Evolutionary conservation across 2,329 filamentous ascomycete genomes (phyloP).

Genomic region (Daldinia sp.): DNA sequence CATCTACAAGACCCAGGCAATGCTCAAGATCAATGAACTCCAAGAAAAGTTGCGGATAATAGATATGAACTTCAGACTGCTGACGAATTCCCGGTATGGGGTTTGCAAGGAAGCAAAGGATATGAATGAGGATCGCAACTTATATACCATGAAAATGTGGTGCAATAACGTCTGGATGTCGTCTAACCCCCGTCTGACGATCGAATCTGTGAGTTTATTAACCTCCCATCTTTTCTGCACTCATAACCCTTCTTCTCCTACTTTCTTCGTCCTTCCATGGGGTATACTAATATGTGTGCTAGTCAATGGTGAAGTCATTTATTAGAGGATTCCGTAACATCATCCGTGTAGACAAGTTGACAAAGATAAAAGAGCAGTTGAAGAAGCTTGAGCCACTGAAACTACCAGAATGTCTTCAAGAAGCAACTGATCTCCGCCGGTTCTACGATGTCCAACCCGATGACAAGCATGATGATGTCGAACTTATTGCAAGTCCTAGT

Average conservation of each 20-base stretch:
- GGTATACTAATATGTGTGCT: not conserved
- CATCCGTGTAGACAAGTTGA: not conserved
- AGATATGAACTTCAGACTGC: constrained; percentile 13
- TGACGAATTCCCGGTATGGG: constrained; percentile 16
- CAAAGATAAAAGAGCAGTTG: not conserved
- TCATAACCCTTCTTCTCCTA: not conserved
- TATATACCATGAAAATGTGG: constrained; percentile 20
- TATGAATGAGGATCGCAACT: no score
- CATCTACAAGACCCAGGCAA: not conserved
- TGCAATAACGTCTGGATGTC: constrained; percentile 23
- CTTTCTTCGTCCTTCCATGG: not conserved
- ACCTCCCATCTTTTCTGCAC: not conserved
- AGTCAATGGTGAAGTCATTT: not conserved
- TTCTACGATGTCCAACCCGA: not conserved
- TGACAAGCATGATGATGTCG: not conserved
- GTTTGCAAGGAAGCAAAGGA: constrained; percentile 4
- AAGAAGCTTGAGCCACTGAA: constrained; percentile 16
- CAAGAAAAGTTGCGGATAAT: not conserved
- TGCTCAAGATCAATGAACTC: not conserved
- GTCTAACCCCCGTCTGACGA: not conserved
- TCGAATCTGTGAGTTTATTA: not conserved
- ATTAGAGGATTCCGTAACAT: not conserved
- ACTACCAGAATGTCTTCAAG: constrained; percentile 14
- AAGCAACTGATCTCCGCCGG: constrained; percentile 1
- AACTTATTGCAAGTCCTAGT: not conserved